These are phyloP conservation scores for Tephrocybe rancida DNA, from an alignment of 768 basidiomycete species.

Conservation along the genomic window DNA sequence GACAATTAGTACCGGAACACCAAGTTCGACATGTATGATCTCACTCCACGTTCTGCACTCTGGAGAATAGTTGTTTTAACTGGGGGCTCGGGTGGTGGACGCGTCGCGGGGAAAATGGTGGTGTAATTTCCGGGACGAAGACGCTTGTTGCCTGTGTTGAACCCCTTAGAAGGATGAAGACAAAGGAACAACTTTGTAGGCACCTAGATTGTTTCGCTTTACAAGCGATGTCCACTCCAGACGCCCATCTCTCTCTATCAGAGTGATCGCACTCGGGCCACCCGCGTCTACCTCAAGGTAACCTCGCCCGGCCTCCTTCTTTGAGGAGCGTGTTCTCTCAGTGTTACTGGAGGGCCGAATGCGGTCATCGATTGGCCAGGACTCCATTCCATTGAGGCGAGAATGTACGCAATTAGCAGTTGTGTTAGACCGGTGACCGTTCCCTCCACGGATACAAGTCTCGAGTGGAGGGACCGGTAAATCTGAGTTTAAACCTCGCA, in stretches of 20 bases:
- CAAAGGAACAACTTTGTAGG: neutral
- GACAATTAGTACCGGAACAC: constrained; percentile 1
- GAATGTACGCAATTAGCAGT: no score
- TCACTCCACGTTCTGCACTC: constrained; percentile 69
- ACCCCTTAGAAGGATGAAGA: neutral
- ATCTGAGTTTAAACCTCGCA: constrained; percentile 9
- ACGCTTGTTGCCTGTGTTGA: neutral
- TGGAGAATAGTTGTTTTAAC: constrained; percentile 40
- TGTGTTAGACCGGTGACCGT: constrained; percentile 22
- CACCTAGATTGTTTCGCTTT: constrained; percentile 28
- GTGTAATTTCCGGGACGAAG: constrained; percentile 31
- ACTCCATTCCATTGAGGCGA: constrained; percentile 69
- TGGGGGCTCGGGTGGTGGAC: constrained; percentile 32
- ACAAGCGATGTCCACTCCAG: constrained; percentile 56
- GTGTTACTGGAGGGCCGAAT: constrained; percentile 17
- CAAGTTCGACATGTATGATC: constrained; percentile 11
- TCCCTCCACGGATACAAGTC: neutral
- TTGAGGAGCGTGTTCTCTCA: constrained; percentile 27
- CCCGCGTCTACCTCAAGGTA: constrained; percentile 56
- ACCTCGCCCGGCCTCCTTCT: constrained; percentile 28
- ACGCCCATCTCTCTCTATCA: constrained; percentile 43
- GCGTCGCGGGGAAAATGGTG: constrained; percentile 62
- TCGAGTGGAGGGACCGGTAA: neutral
- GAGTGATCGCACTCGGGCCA: constrained; percentile 60
- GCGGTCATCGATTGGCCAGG: constrained; percentile 64